A percentile compares a stretch with the other conserved stretches of the same genome.
Evolutionary conservation across 2,329 filamentous ascomycete genomes (phyloP).

Genomic region (Passalora sequoiae): DNA sequence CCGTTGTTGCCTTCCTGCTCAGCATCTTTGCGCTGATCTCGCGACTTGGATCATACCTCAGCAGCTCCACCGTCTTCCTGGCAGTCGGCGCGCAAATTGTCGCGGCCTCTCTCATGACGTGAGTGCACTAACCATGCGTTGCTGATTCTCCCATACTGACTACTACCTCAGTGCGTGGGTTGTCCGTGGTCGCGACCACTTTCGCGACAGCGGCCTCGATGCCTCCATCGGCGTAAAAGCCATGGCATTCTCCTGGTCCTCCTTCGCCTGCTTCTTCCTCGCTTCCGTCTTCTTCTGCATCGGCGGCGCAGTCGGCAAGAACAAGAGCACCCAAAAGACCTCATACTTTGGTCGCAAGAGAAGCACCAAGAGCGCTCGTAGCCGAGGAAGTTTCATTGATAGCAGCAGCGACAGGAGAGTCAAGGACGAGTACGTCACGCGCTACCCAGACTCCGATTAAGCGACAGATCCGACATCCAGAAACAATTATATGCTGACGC

Average conservation of each 20-base stretch:
- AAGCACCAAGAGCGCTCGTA: constrained; percentile 43
- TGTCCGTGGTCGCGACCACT: constrained; percentile 63
- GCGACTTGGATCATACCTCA: constrained; percentile 64
- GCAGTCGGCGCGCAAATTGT: constrained; percentile 67
- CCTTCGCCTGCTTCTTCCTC: constrained; percentile 61
- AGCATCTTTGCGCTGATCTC: constrained; percentile 66
- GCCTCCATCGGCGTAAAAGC: constrained; percentile 63
- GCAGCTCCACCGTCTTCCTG: constrained; percentile 52
- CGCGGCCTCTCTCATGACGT: constrained; percentile 71
- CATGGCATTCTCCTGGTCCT: constrained; percentile 73
- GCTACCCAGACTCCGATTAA: constrained; percentile 2
- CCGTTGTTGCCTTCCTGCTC: constrained; percentile 60
- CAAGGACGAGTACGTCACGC: constrained; percentile 61
- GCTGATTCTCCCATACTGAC: constrained; percentile 19
- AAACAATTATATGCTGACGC: constrained; percentile 34
- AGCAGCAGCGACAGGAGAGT: constrained; percentile 56
- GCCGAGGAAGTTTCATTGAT: constrained; percentile 52
- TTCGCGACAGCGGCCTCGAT: constrained; percentile 51
- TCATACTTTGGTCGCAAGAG: constrained; percentile 48
- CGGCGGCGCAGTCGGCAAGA: constrained; percentile 50
- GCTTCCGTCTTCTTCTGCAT: constrained; percentile 63
- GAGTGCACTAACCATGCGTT: constrained; percentile 35
- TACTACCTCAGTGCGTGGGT: constrained; percentile 53
- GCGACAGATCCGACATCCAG: not conserved
- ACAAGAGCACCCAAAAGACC: constrained; percentile 35